Evolutionary conservation across 164 flowering plant genomes (phyloP), one percentile per base, ranked within the genome.

Genomic region (Saururus chinensis): DNA sequence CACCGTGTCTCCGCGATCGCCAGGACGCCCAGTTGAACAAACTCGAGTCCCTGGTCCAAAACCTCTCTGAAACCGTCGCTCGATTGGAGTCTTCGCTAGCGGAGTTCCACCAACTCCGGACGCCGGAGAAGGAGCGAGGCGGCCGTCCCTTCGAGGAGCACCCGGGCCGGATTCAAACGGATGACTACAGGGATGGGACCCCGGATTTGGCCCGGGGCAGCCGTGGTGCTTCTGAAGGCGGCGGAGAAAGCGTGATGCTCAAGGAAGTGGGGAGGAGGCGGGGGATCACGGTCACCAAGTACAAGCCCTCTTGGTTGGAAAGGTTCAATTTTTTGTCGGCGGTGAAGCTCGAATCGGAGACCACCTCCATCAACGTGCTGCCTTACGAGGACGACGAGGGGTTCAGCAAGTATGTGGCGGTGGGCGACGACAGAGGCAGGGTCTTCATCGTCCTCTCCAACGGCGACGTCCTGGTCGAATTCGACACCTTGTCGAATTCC

Each of bases 301-400:
- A 84, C 73, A 87, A 81, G 74, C 84, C 92, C 1, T 76, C 89
- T 48, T 91, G 97, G 99, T 81, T 86, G 4, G 99, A 95, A 76
- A 81, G 79, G 74, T 95, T 95, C 71, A 88, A 84, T 51, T 91
- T 91, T 66, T 70, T 83, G 24, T 87, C 96, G 0, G 97, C 97
- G 4, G 93, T 89, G 78, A 89, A 85, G 61, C 75, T 91, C 62
- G 88, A 84, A 54, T 79, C 83, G 1, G 84, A 76, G 42, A 83
- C 89, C 0, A 95, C 92, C 4, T 80, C 86, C 60, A 66, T 82
- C 17, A 79, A 80, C 61, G 79, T 89, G 1, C 77, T 95, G 81
- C 96, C 99, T 0, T 84, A 80, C 68, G 74, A 79, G 40, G 96
- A 95, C 79, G 76, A 58, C 19, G 97, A 95, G 68, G 96, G 96